These are phyloP conservation scores for Neonothopanus nambi DNA, from an alignment of 1,284 basidiomycete species.

Conservation along the genomic window DNA sequence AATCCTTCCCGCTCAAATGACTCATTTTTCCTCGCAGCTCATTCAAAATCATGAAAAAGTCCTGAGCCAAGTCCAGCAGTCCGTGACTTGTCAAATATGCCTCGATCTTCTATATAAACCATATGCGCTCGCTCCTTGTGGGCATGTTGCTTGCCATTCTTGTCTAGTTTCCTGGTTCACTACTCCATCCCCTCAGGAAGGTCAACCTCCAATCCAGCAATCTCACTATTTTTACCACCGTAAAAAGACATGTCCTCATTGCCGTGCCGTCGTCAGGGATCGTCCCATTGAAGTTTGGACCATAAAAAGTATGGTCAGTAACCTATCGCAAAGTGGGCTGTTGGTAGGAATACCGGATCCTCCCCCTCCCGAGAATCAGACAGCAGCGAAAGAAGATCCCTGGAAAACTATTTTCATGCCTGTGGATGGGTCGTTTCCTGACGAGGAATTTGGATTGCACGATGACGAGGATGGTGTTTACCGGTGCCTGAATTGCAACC, in stretches of 20 bases:
- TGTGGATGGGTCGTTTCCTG: slow-evolving; percentile 4
- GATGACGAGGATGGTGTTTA: slow-evolving; percentile 73
- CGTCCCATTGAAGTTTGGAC: slow-evolving; percentile 73
- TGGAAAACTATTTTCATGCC: slow-evolving; percentile 63
- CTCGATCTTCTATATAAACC: slow-evolving; percentile 70
- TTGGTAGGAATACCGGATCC: slow-evolving; percentile 32
- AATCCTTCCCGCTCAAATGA: background rate
- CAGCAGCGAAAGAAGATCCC: slow-evolving; percentile 39
- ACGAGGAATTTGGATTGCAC: slow-evolving; percentile 53
- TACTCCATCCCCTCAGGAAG: slow-evolving; percentile 31
- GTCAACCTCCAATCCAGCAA: slow-evolving; percentile 21
- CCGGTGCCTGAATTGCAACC: slow-evolving; percentile 72
- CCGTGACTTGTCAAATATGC: slow-evolving; percentile 73
- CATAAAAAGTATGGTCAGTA: slow-evolving; percentile 63
- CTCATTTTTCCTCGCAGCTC: slow-evolving; percentile 8
- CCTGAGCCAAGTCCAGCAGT: slow-evolving; percentile 53
- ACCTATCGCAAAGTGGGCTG: slow-evolving; percentile 53
- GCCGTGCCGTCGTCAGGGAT: slow-evolving; percentile 58
- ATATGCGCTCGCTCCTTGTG: slow-evolving; percentile 70
- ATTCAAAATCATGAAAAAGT: slow-evolving; percentile 47
- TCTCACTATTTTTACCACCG: slow-evolving; percentile 23
- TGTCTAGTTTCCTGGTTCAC: slow-evolving; percentile 79
- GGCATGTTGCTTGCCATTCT: slow-evolving; percentile 68
- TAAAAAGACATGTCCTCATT: slow-evolving; percentile 75
- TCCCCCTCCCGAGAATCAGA: slow-evolving; percentile 19